Conservation (phyloP, 2,329 filamentous ascomycete species). For the Neopestalotiopsis sp. region DNA sequence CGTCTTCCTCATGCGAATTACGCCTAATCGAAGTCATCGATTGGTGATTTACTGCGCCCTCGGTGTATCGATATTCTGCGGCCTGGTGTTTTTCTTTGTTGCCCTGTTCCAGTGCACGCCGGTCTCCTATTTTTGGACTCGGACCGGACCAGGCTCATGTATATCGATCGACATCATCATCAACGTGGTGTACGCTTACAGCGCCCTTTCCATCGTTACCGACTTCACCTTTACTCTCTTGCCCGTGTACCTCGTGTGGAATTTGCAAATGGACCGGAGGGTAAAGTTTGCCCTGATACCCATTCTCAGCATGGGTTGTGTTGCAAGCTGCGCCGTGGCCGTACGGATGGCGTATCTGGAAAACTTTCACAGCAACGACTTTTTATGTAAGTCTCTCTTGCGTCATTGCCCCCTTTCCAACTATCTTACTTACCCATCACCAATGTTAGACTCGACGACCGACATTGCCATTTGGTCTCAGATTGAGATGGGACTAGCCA, state of each 20-base stretch:
- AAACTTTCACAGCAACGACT: slow-evolving; percentile 25
- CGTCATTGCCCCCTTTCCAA: no score
- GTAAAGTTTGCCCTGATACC: slow-evolving; percentile 51
- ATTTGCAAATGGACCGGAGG: slow-evolving; percentile 50
- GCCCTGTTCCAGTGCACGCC: slow-evolving; percentile 28
- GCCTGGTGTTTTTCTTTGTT: slow-evolving; percentile 30
- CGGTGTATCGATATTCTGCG: slow-evolving; percentile 23
- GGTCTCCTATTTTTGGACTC: slow-evolving; percentile 27
- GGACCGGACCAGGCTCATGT: slow-evolving; percentile 28
- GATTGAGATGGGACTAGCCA: slow-evolving; percentile 37
- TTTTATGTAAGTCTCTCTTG: slow-evolving; percentile 26
- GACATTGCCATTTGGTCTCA: slow-evolving; percentile 38
- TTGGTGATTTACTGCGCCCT: slow-evolving; percentile 26
- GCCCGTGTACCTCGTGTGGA: slow-evolving; percentile 52
- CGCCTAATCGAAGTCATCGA: slow-evolving; percentile 23
- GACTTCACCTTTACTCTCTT: slow-evolving; percentile 48
- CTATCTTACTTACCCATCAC: not conserved
- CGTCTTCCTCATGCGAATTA: slow-evolving; percentile 29
- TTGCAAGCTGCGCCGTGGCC: slow-evolving; percentile 30
- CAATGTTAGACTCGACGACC: slow-evolving; percentile 20
- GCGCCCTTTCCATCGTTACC: slow-evolving; percentile 41
- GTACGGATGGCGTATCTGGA: slow-evolving; percentile 27
- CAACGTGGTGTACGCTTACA: slow-evolving; percentile 47
- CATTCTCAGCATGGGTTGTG: slow-evolving; percentile 55
- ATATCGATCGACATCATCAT: slow-evolving; percentile 43